Percentiles rank a stretch among this genome's conserved stretches.
Conservation (phyloP, 2,329 filamentous ascomycete species). For the Alternaria gaisen region DNA sequence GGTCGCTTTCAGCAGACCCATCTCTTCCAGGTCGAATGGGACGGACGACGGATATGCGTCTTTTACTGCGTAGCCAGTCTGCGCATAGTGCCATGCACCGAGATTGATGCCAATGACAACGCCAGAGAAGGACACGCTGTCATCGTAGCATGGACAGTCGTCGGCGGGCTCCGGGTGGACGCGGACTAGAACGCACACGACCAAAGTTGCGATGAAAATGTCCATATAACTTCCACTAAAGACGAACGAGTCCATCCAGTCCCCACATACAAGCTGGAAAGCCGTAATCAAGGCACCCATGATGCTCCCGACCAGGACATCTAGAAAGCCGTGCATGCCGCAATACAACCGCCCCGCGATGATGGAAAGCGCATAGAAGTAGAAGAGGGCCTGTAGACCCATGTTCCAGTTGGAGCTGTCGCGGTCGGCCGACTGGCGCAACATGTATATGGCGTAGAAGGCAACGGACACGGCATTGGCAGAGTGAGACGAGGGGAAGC, state of each 20-base stretch:
- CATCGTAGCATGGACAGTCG: conserved; percentile 96
- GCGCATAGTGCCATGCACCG: conserved; percentile 83
- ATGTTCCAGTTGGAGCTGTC: conserved; percentile 67
- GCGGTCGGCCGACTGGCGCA: conserved; percentile 72
- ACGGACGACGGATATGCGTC: conserved; percentile 66
- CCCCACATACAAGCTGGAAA: conserved; percentile 64
- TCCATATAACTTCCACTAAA: conserved; percentile 63
- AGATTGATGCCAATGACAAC: conserved; percentile 86
- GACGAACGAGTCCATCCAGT: conserved; percentile 74
- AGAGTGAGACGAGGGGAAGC: conserved; percentile 95
- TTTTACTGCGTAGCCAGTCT: conserved; percentile 63
- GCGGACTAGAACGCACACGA: conserved; percentile 79
- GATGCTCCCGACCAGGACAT: conserved; percentile 81
- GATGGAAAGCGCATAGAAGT: conserved; percentile 89
- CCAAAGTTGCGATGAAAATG: conserved; percentile 68
- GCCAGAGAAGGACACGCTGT: conserved; percentile 91
- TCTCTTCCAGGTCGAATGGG: conserved; percentile 70
- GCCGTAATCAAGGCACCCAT: conserved; percentile 74
- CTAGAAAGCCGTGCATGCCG: conserved; percentile 97
- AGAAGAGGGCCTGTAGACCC: conserved; percentile 73
- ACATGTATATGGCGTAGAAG: conserved; percentile 77
- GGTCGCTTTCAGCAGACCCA: conserved; percentile 72
- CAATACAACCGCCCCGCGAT: conserved; percentile 92
- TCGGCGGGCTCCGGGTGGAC: conserved; percentile 96
- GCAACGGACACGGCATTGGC: conserved; percentile 96